Percentiles rank a stretch among this genome's conserved stretches.
phyloP scores from a whole-genome alignment of 2,329 filamentous ascomycete species.

The Teratosphaeria epicoccoides region DNA sequence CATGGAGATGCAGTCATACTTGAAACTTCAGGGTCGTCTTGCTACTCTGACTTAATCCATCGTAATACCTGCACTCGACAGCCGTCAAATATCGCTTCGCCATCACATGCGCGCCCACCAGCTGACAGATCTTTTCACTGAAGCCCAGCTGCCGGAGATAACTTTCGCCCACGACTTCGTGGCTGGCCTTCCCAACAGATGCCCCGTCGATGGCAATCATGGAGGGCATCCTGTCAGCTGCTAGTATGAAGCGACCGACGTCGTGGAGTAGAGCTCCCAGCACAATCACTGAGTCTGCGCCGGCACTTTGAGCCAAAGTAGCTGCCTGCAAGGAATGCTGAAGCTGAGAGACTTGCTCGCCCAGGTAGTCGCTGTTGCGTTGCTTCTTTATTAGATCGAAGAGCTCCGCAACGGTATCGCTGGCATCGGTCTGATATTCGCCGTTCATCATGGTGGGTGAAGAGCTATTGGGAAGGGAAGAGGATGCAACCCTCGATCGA shows the following conservation, averaged over 20 bases:
- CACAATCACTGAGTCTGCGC: constrained; percentile 21
- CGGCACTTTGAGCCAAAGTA: constrained; percentile 16
- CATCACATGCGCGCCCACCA: constrained; percentile 31
- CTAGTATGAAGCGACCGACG: constrained; percentile 34
- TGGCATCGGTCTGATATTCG: constrained; percentile 6
- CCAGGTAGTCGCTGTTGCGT: constrained; percentile 23
- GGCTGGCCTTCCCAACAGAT: constrained; percentile 29
- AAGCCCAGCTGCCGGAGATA: constrained; percentile 29
- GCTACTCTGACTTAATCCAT: constrained; percentile 27
- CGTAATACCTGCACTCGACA: constrained; percentile 24
- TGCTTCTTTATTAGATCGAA: constrained; percentile 17
- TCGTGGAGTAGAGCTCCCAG: constrained; percentile 34
- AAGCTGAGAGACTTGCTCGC: constrained; percentile 23
- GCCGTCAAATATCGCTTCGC: constrained; percentile 33
- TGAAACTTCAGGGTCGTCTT: constrained; percentile 31
- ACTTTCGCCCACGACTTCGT: constrained; percentile 30
- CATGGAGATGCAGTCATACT: constrained; percentile 6
- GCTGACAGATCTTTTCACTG: constrained; percentile 25
- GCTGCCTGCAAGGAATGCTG: constrained; percentile 25
- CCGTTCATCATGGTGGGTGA: neutral
- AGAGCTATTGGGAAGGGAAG: neutral
- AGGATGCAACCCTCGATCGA: neutral
- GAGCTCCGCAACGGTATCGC: constrained; percentile 10
- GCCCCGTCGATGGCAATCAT: constrained; percentile 17
- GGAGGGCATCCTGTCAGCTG: constrained; percentile 14